Evolutionary conservation across 2,329 filamentous ascomycete species (phyloP), one percentile per base, ranked within the genome.

Genomic region (Xylaria sp.): DNA sequence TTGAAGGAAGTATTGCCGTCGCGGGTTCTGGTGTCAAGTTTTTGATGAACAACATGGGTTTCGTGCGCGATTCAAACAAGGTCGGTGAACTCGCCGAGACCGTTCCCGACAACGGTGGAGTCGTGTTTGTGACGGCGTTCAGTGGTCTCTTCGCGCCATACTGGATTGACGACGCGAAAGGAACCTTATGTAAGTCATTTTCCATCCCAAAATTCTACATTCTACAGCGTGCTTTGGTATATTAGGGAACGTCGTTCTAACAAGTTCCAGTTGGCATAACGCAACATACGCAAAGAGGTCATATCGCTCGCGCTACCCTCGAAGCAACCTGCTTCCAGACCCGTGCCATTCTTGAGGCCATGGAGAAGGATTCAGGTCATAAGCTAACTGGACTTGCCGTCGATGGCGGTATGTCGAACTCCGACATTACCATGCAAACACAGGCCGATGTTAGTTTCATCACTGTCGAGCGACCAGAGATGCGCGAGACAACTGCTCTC

Each of bases 291-390:
- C 85, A 92, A 73, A 89, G 89, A 70, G 92, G 92, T 15, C 93
- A 97, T 75, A 92, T 97, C 70, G 92, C 92, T 46, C 89, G 93
- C 64, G 93, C 93, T 37, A 96, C 93, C 0, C 86, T 97, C 56
- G 93, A 97, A 78, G 92, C 93, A 4, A 94, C 92, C 38, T 96
- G 93, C 80, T 96, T 92, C 82, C 93, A 97, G 78, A 96, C 92
- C 23, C 93, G 93, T 71, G 93, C 93, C 21, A 96, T 97, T 71
- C 85, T 97, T 23, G 89, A 95, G 73, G 92, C 93, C 65, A 97
- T 97, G 93, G 92, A 91, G 73, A 87, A 89, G 70, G 93, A 96
- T 78, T 93, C 89, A 56, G 88, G 89, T 37, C 89, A 94, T 74
- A 86, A 87, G 66, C 84, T 97, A 33, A 84, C 87, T 61, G 86